phyloP scores from a whole-genome alignment of 2,329 filamentous ascomycete genomes.

The Neurospora sp. region DNA sequence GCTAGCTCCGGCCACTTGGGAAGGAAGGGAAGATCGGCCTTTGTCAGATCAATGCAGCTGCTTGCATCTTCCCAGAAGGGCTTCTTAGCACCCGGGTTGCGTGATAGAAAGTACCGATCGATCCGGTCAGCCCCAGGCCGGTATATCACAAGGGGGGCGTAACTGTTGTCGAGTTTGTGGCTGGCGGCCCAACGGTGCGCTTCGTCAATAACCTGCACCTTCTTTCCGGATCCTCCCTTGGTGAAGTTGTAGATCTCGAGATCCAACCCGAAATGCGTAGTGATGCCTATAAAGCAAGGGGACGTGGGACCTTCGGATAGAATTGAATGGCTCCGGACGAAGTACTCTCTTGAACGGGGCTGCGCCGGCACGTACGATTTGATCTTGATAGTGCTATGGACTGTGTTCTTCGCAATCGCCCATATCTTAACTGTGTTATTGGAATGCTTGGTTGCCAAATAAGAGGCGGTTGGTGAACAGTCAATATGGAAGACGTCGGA shows the following conservation, averaged over 20 bases:
- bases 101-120: conserved; percentile 23
- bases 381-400: conserved; percentile 26
- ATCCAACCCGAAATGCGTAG: conserved; percentile 28
- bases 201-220: conserved; percentile 27
- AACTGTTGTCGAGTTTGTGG: conserved; percentile 21
- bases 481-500: conserved; percentile 26
- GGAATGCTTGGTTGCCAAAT: conserved; percentile 23
- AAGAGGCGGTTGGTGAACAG: conserved; percentile 21
- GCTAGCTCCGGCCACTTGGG: conserved; percentile 31
- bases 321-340: conserved; percentile 31
- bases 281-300: conserved; percentile 23
- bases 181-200: conserved; percentile 29
- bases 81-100: conserved; percentile 12
- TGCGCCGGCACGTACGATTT: conserved; percentile 28
- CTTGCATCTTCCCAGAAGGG: conserved; percentile 22
- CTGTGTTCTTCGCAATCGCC: conserved; percentile 13
- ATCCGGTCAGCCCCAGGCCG: conserved; percentile 22
- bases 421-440: conserved; percentile 20
- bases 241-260: conserved; percentile 31
- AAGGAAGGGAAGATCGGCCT: conserved; percentile 26
- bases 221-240: conserved; percentile 22
- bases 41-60: conserved; percentile 27
- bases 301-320: conserved; percentile 26
- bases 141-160: conserved; percentile 28
- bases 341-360: conserved; percentile 29